Evolutionary conservation across 2,329 filamentous ascomycete genomes (phyloP).

Genomic region (Alternaria angustiovoidea): DNA sequence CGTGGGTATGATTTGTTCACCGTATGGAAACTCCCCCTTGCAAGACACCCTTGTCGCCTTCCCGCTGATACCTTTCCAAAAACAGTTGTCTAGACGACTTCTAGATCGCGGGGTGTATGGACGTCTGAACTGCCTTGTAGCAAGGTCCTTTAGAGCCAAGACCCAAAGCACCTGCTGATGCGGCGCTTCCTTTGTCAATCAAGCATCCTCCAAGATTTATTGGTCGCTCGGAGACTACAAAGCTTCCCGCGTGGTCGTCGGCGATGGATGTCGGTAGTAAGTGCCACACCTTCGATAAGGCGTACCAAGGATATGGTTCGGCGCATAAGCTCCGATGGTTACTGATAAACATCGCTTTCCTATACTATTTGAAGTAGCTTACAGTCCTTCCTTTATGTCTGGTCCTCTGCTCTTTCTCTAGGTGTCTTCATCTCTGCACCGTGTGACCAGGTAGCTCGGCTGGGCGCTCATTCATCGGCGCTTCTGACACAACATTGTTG

Average conservation of each 20-base stretch:
- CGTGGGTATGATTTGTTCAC: background rate
- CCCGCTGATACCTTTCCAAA: background rate
- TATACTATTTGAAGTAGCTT: background rate
- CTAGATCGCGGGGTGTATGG: background rate
- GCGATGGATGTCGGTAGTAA: conserved; percentile 4
- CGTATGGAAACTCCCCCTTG: background rate
- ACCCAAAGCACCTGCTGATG: background rate
- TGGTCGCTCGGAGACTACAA: background rate
- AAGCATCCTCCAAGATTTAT: conserved; percentile 2
- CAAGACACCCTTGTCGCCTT: background rate
- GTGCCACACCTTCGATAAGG: background rate
- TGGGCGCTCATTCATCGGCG: conserved; percentile 15
- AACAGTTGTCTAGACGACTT: background rate
- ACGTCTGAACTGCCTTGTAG: background rate
- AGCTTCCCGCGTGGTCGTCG: background rate
- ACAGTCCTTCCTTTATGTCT: background rate
- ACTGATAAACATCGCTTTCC: background rate
- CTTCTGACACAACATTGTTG: conserved; percentile 15
- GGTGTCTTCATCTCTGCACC: background rate
- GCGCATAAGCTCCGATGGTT: background rate
- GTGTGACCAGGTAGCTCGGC: conserved; percentile 15
- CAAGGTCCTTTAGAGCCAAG: background rate
- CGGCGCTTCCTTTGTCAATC: background rate
- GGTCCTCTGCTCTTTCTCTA: background rate
- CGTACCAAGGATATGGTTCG: background rate